Base-by-base conservation (phyloP, 495 filamentous ascomycete genomes). In the Pyrenopolyporus hunteri region DNA sequence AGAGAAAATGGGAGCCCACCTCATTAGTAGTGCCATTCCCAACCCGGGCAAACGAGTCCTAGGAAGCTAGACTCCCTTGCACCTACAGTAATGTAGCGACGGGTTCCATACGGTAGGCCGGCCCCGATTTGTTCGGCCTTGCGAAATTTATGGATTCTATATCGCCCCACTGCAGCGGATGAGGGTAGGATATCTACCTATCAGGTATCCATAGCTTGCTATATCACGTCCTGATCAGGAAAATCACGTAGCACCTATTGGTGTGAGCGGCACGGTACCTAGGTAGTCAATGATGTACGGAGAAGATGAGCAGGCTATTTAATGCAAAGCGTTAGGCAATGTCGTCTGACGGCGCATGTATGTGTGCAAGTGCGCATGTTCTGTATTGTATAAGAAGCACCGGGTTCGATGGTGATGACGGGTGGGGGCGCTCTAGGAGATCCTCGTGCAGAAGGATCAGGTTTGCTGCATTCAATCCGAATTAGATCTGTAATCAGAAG, bases 401-500 rank as follows among this genome's bases (percentile, higher is more conserved):
- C 26, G 42, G 11, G 1, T 11, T 22, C 11, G 10, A 1, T 59
- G 37, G 26, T 33, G 44, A 33, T 50, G 44, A 40, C 36, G 35
- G 43, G 11, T 23, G 54, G 43, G 52, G 13, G 47, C 47, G 47
- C 47, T 31, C 40, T 57, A 50, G 48, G 47, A 25, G 22, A 37
- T 16, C 6, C 20, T 28, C 39, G 16, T 45, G 37, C 56, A 53
- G 49, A 47, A 51, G 48, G 48, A 54, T 60, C 33, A 26, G 26
- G 43, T 50, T 57, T 10, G 39, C 42, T 25, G 22, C 53, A 57
- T 51, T 28, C 14, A 22, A 42, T 19, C 26, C 37, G 46, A 39
- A 47, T 32, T 51, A 11, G 46, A 52, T 52, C 59, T 56, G 42
- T 32, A 57, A 63, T 48, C 25, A 52, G 59, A 63, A 57, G 53